Evolutionary conservation across 2,329 filamentous ascomycete genomes (phyloP), one percentile per base, ranked within the genome.

Genomic region (Ilyonectria sp.): DNA sequence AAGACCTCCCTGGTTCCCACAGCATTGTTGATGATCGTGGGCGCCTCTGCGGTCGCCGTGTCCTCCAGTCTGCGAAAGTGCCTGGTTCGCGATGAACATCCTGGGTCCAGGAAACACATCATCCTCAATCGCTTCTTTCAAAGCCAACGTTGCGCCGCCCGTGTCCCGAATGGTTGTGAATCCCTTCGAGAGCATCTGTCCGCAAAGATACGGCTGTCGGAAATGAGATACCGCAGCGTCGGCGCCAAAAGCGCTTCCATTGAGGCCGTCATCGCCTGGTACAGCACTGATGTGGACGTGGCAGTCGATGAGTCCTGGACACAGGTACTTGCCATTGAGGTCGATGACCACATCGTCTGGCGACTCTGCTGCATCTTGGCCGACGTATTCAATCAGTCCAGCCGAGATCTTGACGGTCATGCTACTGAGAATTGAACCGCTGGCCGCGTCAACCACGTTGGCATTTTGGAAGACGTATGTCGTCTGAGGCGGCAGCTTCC

Each of bases 101-200:
- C 87, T 78, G 0, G 88, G 89, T 0, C 88, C 89, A 1, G 84
- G 83, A 44, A 87, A 82, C 0, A 90, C 81, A 2, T 84, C 84
- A n/a, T 91, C 87, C 1, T 81, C 82, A 17, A 90, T 81, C 1
- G 89, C 87, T 70, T 90, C 82, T 69, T 87, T 87, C 19, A 91
- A 79, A 1, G 88, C 86, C 0, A 86, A 76, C 0, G 81, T 80
- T 1, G 88, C 88, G 4, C 89, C 89, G 1, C 88, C 89, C 37
- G 85, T 88, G 73, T 91, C 89, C 4, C 89, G 83, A 3, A 88
- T 82, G 2, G 82, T 86, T 1, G 89, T 91, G 78, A 90, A 91
- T 1, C 89, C 89, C 19, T 88, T 83, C 46, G 79, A 76, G 0
- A 91, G 82, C 79, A 89, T 90, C 63, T 87, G 81, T 10, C 76